Evolutionary conservation across 2,329 filamentous ascomycete species (phyloP), one percentile per base, ranked within the genome.

Genomic region (Zymoseptoria brevis): DNA sequence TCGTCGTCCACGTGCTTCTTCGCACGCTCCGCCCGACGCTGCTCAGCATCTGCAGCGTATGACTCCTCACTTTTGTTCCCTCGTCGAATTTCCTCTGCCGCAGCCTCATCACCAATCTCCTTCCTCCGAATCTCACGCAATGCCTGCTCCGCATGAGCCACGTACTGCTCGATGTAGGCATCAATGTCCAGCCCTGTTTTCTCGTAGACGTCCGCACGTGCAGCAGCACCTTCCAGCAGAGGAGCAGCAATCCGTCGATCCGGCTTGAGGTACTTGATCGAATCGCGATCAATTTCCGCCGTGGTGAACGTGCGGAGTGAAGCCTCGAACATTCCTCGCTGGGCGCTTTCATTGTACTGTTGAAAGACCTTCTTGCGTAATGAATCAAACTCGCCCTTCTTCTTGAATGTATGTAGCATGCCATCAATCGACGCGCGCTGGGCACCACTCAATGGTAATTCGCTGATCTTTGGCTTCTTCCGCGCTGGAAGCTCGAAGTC

Each of bases 401-500:
- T 93, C 75, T 92, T 92, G 77, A 92, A 93, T 9, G 83, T 87
- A 70, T 89, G 86, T n/a, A 88, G 83, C 21, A 93, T 81, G 16
- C 81, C 82, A 67, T 92, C 88, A 58, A 93, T 90, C 1, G 87
- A 85, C 1, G 83, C 81, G 64, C 87, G 81, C 56, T 89, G 89
- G n/a, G 84, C 81, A 2, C 86, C 87, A 4, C 87, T 83, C 19
- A 92, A 76, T 1, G 89, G 89, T 19, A 93, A 79, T 66, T 93
- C 89, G 0, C 86, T 87, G 2, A 87, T 83, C 72, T 90, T 90
- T 71, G 87, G 83, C 68, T 84, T 87, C 66, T 80, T 81, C 65
- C 77, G 76, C 49, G 72, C 66, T 49, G 73, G 66, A 41, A 71
- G 60, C 8, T 68, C 64, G 61, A 67, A 69, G 16, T 68, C 69